A percentile compares a stretch with the other conserved stretches of the same genome.
These are phyloP conservation scores for Lentithecium fluviatile DNA, from an alignment of 495 filamentous ascomycete genomes.

Conservation along the genomic window DNA sequence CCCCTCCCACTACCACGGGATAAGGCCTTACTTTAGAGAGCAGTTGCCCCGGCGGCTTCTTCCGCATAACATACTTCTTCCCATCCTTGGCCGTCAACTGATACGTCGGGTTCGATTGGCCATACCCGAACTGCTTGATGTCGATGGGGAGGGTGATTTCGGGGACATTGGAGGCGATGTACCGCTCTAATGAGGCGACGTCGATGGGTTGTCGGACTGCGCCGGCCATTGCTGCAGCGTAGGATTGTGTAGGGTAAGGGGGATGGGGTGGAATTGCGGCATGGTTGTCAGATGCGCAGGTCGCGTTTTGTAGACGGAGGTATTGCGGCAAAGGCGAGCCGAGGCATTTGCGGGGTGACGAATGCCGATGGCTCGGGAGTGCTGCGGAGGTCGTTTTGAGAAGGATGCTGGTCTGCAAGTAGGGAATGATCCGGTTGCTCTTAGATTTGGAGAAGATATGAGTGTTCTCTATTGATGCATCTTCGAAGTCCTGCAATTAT, in stretches of 20 bases:
- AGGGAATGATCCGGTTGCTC: too few species aligned
- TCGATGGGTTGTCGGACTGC: constrained; percentile 85
- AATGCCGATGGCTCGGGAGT: too few species aligned
- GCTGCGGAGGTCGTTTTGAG: too few species aligned
- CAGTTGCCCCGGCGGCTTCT: constrained; percentile 91
- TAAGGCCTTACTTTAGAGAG: constrained; percentile 44
- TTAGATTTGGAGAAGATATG: too few species aligned
- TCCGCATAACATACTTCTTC: constrained; percentile 77
- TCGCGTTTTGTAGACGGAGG: neutral
- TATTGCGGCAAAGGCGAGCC: too few species aligned
- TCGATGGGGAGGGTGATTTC: constrained; percentile 77
- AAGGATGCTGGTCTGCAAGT: too few species aligned
- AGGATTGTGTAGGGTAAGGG: neutral
- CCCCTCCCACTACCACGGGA: too few species aligned
- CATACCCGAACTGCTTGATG: constrained; percentile 94
- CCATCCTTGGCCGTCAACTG: constrained; percentile 70
- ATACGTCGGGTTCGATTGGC: constrained; percentile 97
- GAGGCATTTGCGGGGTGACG: too few species aligned
- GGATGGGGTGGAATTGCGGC: constrained; percentile 10
- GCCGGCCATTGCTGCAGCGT: constrained; percentile 74
- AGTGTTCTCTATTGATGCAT: too few species aligned
- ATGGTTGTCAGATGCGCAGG: neutral
- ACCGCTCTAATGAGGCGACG: constrained; percentile 69
- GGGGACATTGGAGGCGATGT: constrained; percentile 71
- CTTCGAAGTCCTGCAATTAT: too few species aligned